Conservation (phyloP, 805 yeast genomes). For the Pichia deserticola region DNA sequence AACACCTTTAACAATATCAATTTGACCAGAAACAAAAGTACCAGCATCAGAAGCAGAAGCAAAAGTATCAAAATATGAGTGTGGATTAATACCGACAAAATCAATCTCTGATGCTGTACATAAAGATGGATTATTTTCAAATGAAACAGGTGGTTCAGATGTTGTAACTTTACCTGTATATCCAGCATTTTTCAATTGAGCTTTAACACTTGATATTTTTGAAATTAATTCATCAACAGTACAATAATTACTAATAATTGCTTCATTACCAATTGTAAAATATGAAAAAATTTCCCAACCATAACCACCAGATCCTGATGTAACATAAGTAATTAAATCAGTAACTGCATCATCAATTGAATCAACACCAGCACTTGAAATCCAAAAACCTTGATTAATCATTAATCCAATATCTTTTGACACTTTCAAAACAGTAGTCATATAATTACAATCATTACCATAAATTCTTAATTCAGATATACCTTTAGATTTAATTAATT, state of each 20-base stretch:
- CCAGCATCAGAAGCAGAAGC: slow-evolving; percentile 67
- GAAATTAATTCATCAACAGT: slow-evolving; percentile 53
- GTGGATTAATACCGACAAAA: slow-evolving; percentile 79
- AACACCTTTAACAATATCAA: slow-evolving; percentile 40
- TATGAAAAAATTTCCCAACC: slow-evolving; percentile 70
- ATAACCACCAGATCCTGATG: slow-evolving; percentile 33
- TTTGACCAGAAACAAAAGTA: slow-evolving; percentile 57
- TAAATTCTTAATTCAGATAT: slow-evolving; percentile 66
- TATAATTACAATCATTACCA: slow-evolving; percentile 78
- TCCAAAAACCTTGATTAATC: slow-evolving; percentile 87
- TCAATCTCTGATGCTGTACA: slow-evolving; percentile 69
- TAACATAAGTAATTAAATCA: slow-evolving; percentile 41
- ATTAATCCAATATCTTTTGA: slow-evolving; percentile 53
- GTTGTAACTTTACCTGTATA: slow-evolving; percentile 73
- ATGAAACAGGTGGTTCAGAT: slow-evolving; percentile 83
- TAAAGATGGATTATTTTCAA: slow-evolving; percentile 52
- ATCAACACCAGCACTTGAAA: slow-evolving; percentile 53
- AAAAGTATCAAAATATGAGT: slow-evolving; percentile 69
- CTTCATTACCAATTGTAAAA: slow-evolving; percentile 87
- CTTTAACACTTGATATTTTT: slow-evolving; percentile 60
- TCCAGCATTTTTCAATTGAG: slow-evolving; percentile 56
- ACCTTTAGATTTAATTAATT: slow-evolving; percentile 50
- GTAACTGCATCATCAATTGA: slow-evolving; percentile 57
- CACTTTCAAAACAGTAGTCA: slow-evolving; percentile 57
- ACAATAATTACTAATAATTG: slow-evolving; percentile 55